Evolutionary conservation across 2,329 filamentous ascomycete genomes (phyloP).

Genomic region (Penicillium sp.): DNA sequence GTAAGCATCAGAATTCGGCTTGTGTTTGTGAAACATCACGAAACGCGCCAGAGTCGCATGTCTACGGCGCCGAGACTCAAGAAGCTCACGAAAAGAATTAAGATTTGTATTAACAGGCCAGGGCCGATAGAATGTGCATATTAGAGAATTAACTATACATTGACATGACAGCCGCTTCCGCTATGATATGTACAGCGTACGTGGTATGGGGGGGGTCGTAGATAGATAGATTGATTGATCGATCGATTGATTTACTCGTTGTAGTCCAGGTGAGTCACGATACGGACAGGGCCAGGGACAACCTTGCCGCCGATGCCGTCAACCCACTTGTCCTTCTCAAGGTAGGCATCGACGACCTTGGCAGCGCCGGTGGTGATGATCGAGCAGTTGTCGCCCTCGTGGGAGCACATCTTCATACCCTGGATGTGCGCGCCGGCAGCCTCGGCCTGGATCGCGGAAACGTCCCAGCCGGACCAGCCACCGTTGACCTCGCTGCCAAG

Average conservation of each 20-base stretch:
- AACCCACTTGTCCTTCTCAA: slow-evolving; percentile 25
- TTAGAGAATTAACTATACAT: slow-evolving; percentile 4
- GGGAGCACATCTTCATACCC: slow-evolving; percentile 41
- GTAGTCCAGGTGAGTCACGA: slow-evolving; percentile 15
- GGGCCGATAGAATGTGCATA: slow-evolving; percentile 4
- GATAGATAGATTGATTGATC: neutral
- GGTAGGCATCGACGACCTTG: slow-evolving; percentile 36
- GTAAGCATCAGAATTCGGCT: neutral
- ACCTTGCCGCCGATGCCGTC: slow-evolving; percentile 41
- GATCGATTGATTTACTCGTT: slow-evolving; percentile 1
- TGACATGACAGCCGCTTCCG: neutral
- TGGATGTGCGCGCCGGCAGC: slow-evolving; percentile 33
- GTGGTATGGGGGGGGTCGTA: neutral
- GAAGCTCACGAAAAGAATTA: neutral
- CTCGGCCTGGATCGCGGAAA: slow-evolving; percentile 45
- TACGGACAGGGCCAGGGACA: slow-evolving; percentile 1
- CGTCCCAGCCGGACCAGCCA: slow-evolving; percentile 46
- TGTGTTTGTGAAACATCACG: neutral
- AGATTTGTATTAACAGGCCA: slow-evolving; percentile 2
- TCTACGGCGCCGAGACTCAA: neutral
- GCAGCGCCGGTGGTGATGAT: slow-evolving; percentile 30
- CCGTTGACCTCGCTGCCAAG: slow-evolving; percentile 39
- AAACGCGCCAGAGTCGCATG: neutral
- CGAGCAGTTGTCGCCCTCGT: slow-evolving; percentile 36
- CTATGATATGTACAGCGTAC: slow-evolving; percentile 1